Evolutionary conservation across 768 basidiomycete species (phyloP), one percentile per base, ranked within the genome.

Genomic region (Boletus rex-veris): DNA sequence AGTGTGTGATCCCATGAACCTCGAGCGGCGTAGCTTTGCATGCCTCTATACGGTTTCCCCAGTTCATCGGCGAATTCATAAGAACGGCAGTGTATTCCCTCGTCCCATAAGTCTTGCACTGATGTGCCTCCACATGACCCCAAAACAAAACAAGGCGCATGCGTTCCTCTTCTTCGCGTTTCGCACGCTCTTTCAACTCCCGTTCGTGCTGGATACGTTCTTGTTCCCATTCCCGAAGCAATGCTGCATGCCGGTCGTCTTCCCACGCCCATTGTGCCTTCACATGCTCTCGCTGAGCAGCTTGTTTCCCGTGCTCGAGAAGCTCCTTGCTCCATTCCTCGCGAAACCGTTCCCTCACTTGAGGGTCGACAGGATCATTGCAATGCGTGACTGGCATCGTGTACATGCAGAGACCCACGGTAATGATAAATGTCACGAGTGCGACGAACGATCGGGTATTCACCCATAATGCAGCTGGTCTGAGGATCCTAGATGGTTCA

Each of bases 71-170:
- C 2, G 70, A 50, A 38, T 73, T 73, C 44, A 58, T 54, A 0
- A 73, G 51, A 6, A 59, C 47, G 0, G 72, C 71, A 10, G 65
- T 63, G 10, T 71, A 74, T 52, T 65, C 63, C 31, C 67, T 55
- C 26, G 63, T 64, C 1, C 58, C 66, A 15, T 65, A 71, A 0
- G 64, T 60, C 24, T 52, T 61, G 57, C 72, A 73, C 28, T 58
- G 47, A 19, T 66, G 62, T 3, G 51, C 43, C 16, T 54, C 48
- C 24, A 64, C 42, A 1, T 30, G 42, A 11, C 45, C 56, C 68
- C 68, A 69, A 31, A 48, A 64, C 44, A 73, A 50, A 18, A 52
- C 28, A 8, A 67, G 62, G 7, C 45, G 58, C 15, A 38, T 26
- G 2, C 64, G 64, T 24, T 67, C 65, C 1, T 49, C 49, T 10